Conservation (phyloP, 805 yeast species). For the Candida stauntonica region DNA sequence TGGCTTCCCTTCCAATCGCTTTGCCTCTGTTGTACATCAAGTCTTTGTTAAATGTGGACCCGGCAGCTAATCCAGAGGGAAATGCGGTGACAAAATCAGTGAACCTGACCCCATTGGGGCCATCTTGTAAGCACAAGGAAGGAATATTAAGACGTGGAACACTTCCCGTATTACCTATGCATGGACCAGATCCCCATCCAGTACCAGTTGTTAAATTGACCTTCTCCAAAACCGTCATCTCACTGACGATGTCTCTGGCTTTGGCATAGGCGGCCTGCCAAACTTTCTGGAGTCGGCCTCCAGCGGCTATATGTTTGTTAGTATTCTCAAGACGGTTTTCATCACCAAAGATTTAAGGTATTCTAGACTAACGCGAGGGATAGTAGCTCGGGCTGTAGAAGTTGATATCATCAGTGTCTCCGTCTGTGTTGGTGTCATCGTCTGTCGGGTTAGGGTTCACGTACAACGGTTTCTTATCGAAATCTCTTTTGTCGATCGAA, state of each 20-base stretch:
- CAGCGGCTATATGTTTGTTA: slow-evolving; percentile 34
- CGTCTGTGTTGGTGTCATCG: slow-evolving; percentile 7
- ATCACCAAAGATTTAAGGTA: slow-evolving; percentile 4
- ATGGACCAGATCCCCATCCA: slow-evolving; percentile 60
- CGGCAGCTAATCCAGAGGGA: slow-evolving; percentile 57
- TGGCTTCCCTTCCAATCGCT: slow-evolving; percentile 53
- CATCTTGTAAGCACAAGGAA: slow-evolving; percentile 56
- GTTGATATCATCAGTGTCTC: slow-evolving; percentile 19
- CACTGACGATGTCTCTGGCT: slow-evolving; percentile 51
- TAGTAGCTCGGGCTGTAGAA: slow-evolving; percentile 20
- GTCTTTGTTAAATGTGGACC: slow-evolving; percentile 51
- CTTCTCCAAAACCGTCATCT: slow-evolving; percentile 54
- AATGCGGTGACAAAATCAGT: slow-evolving; percentile 54
- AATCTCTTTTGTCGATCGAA: slow-evolving; percentile 11
- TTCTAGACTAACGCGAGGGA: slow-evolving; percentile 22
- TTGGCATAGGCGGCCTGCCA: slow-evolving; percentile 57
- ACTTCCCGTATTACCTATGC: slow-evolving; percentile 58
- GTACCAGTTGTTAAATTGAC: slow-evolving; percentile 62
- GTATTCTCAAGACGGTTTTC: too few relatives aligned
- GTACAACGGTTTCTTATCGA: slow-evolving; percentile 21
- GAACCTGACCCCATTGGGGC: slow-evolving; percentile 55
- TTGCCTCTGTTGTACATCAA: slow-evolving; percentile 49
- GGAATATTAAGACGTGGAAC: slow-evolving; percentile 52
- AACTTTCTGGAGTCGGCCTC: slow-evolving; percentile 44
- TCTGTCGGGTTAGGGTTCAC: slow-evolving; percentile 20